Percentiles rank a stretch among this genome's conserved stretches.
Evolutionary conservation across 768 basidiomycete genomes (phyloP).

Genomic region (Favolaschia claudopus): DNA sequence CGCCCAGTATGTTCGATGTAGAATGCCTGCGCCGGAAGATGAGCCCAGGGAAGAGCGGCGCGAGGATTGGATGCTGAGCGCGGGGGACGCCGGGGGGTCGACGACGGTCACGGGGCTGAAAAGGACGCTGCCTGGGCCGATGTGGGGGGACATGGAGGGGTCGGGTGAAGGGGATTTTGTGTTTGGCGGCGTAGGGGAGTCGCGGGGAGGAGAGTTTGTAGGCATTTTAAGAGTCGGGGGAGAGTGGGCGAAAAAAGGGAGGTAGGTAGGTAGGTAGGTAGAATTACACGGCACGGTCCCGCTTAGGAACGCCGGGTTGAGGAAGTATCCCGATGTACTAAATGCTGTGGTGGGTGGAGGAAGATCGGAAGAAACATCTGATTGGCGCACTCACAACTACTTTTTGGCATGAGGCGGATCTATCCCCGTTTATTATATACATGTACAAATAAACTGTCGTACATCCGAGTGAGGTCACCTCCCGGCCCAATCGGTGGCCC

Average conservation of each 20-base stretch:
- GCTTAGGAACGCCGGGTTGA: too few species aligned
- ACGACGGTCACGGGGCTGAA: background rate
- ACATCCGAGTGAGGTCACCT: too few species aligned
- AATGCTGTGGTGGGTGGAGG: too few species aligned
- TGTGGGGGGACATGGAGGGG: conserved; percentile 16
- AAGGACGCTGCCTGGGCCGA: too few species aligned
- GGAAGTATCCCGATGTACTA: too few species aligned
- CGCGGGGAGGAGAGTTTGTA: background rate
- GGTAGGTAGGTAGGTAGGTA: too few species aligned
- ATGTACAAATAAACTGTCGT: conserved; percentile 1
- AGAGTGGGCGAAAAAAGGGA: too few species aligned
- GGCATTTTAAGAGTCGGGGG: too few species aligned
- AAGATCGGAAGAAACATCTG: conserved; percentile 8
- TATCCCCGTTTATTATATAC: background rate
- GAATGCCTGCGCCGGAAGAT: background rate
- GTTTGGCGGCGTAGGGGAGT: background rate
- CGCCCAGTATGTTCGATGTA: background rate
- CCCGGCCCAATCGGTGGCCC: conserved; percentile 6
- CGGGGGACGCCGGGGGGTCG: background rate
- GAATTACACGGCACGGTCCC: too few species aligned
- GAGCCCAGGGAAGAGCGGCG: background rate
- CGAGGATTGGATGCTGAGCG: background rate
- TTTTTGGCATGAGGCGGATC: conserved; percentile 13
- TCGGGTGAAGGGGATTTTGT: conserved; percentile 8
- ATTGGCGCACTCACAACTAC: background rate